These are phyloP conservation scores for Phytopythium oedochilum DNA, from an alignment of 352 stramenopile genomes.

Conservation along the genomic window DNA sequence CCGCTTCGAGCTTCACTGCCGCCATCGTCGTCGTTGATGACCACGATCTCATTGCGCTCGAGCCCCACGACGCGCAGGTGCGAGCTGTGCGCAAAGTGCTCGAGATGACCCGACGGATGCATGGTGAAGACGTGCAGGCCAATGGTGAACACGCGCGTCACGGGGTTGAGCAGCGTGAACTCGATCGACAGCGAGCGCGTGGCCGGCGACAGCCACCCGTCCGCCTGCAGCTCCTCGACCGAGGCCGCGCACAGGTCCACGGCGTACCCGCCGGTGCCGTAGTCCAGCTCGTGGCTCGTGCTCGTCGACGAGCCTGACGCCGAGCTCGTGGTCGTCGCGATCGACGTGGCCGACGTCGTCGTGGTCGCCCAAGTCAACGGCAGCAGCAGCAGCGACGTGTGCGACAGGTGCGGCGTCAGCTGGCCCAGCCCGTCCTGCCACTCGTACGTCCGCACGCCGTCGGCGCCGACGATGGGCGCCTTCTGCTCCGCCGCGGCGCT, in stretches of 20 bases:
- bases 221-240: constrained; percentile 54
- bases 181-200: constrained; percentile 82
- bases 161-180: constrained; percentile 84
- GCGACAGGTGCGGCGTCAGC: constrained; percentile 50
- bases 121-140: constrained; percentile 82
- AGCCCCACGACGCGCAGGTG: constrained; percentile 76
- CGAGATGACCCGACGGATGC: constrained; percentile 73
- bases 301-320: not conserved
- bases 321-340: not conserved
- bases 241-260: constrained; percentile 66
- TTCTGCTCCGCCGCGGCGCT: constrained; percentile 47
- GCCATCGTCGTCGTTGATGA: not conserved
- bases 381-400: constrained; percentile 13
- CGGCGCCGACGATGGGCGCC: constrained; percentile 31
- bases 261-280: constrained; percentile 62
- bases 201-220: constrained; percentile 71
- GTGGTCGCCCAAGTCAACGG: constrained; percentile 6
- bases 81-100: constrained; percentile 78
- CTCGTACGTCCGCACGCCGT: constrained; percentile 37
- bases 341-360: constrained; percentile 1
- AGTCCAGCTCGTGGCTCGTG: constrained; percentile 13
- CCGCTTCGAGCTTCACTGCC: not conserved
- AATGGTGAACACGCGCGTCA: constrained; percentile 88
- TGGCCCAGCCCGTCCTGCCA: constrained; percentile 65
- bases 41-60: constrained; percentile 43